phyloP scores from a whole-genome alignment of 1,284 basidiomycete species.

The Inonotus obliquus region DNA sequence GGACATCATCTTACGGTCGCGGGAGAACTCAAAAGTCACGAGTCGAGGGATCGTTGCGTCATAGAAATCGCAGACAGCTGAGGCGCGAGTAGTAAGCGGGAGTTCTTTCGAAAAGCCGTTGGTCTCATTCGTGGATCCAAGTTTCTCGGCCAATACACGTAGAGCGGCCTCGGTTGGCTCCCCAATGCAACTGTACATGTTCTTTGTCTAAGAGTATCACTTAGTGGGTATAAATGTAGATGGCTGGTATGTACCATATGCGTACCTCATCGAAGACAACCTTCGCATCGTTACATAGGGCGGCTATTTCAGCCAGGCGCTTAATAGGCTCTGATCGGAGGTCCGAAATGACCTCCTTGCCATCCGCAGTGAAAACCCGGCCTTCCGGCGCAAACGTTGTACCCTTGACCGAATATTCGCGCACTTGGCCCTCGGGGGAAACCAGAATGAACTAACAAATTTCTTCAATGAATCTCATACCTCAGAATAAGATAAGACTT shows the following conservation, averaged over 20 bases:
- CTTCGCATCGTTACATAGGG: slow-evolving; percentile 92
- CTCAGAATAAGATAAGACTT: slow-evolving; percentile 24
- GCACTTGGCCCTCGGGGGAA: slow-evolving; percentile 48
- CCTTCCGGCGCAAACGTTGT: slow-evolving; percentile 87
- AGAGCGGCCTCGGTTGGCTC: slow-evolving; percentile 97
- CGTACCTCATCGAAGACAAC: slow-evolving; percentile 79
- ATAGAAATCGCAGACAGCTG: slow-evolving; percentile 81
- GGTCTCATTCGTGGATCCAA: slow-evolving; percentile 37
- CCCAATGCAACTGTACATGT: slow-evolving; percentile 78
- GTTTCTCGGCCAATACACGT: slow-evolving; percentile 90
- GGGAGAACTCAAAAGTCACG: slow-evolving; percentile 94
- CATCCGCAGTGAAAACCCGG: slow-evolving; percentile 59
- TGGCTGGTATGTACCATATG: not conserved
- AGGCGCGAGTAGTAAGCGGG: slow-evolving; percentile 60
- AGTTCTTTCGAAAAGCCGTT: slow-evolving; percentile 52
- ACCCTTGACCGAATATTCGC: slow-evolving; percentile 81
- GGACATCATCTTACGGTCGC: slow-evolving; percentile 99
- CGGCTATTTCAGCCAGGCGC: slow-evolving; percentile 82
- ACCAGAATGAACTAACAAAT: slow-evolving; percentile 66
- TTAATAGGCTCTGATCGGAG: slow-evolving; percentile 70
- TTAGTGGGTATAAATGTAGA: not conserved
- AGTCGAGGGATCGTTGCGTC: slow-evolving; percentile 74
- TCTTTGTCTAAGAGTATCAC: slow-evolving; percentile 58
- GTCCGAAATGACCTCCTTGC: slow-evolving; percentile 51
- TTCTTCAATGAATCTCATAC: slow-evolving; percentile 18